Evolutionary conservation across 2,329 filamentous ascomycete genomes (phyloP), one percentile per base, ranked within the genome.

Genomic region (Trichoderma harzianum): DNA sequence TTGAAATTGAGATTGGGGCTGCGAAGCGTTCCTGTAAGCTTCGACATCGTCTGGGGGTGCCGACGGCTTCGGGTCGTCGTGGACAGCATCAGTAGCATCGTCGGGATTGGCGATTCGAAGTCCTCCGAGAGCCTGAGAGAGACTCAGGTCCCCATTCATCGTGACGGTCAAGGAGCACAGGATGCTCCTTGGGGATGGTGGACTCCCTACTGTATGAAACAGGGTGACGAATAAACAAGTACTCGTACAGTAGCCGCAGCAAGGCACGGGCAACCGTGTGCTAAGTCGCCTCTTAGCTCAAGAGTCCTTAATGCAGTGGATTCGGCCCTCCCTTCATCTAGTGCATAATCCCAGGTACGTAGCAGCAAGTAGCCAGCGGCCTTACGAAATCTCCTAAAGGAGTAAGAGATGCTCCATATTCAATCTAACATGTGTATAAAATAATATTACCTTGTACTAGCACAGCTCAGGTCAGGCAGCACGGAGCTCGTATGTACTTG

Each of bases 81-180:
- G 66, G 67, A 77, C 79, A 74, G 79, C 74, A 68, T 83, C 81
- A 79, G 78, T 81, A 75, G 89, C 87, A 83, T 96, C 90, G 84
- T 98, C 95, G 70, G 95, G 95, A 82, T 98, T 99, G 78, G 96
- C 95, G 82, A 99, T 98, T 81, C 95, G 93, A 82, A 99, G 86
- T 78, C 95, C 95, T 79, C 96, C 96, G 79, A 98, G 88, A 79
- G 94, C 93, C 84, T 95, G 93, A 79, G 94, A 96, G 76, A 98
- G 90, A 83, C 93, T 97, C 81, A 97, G 85, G 85, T 97, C 94
- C 83, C 93, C 93, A 84, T 94, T 93, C 94, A 98, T 98, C 82
- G 80, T 87, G 78, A 53, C 73, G 75, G 67, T 60, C 68, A 72
- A 72, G 70, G 70, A 72, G 71, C 71, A 72, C 53, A 30, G 60